These are phyloP conservation scores for Xylariaceae sp. DNA, from an alignment of 2,329 filamentous ascomycete species.

Conservation along the genomic window DNA sequence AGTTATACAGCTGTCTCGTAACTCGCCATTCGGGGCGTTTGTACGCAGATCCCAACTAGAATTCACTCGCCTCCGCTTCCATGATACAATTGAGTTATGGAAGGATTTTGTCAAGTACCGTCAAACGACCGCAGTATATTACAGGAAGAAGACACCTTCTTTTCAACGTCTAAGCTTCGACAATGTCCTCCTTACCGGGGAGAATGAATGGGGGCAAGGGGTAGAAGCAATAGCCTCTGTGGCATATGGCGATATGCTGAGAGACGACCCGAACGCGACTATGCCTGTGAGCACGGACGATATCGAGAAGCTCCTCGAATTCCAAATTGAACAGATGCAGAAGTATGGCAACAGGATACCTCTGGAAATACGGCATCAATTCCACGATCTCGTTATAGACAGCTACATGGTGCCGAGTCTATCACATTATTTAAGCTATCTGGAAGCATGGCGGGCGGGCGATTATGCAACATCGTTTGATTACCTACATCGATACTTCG, in stretches of 20 bases:
- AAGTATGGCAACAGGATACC: constrained; percentile 82
- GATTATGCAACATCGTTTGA: constrained; percentile 92
- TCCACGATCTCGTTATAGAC: constrained; percentile 72
- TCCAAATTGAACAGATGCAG: constrained; percentile 88
- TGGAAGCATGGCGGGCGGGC: constrained; percentile 90
- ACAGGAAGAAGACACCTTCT: constrained; percentile 67
- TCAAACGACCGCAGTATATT: constrained; percentile 71
- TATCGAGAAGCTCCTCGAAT: constrained; percentile 81
- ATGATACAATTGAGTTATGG: constrained; percentile 82
- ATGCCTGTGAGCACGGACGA: constrained; percentile 75
- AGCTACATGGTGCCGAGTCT: constrained; percentile 74
- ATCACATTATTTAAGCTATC: constrained; percentile 81
- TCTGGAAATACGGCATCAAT: constrained; percentile 72
- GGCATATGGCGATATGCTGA: constrained; percentile 60
- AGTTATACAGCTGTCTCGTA: constrained; percentile 69
- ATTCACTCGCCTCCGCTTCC: constrained; percentile 80
- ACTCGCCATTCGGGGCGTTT: constrained; percentile 82
- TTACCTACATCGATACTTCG: constrained; percentile 91
- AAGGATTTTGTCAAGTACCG: constrained; percentile 81
- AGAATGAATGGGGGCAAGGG: constrained; percentile 58
- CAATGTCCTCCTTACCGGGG: constrained; percentile 57
- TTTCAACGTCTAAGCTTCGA: constrained; percentile 66
- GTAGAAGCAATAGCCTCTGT: constrained; percentile 55
- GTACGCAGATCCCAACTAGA: constrained; percentile 79
- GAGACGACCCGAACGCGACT: constrained; percentile 48